Base-by-base conservation (phyloP, 2,329 filamentous ascomycete genomes). In the Colletotrichum horii region DNA sequence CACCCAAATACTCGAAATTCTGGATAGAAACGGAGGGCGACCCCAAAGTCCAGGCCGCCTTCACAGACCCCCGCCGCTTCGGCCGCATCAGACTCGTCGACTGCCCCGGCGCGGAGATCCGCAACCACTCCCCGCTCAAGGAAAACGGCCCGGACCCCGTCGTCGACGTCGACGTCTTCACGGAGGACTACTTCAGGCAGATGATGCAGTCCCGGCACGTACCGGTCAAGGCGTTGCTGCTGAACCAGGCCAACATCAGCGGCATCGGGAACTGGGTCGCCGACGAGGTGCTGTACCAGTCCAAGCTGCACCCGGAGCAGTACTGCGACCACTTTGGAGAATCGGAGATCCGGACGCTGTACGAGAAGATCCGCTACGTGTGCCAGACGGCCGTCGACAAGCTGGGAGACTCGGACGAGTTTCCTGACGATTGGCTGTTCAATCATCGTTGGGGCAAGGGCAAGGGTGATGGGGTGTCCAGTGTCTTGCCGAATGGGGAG, bases 211-310 rank as follows among this genome's bases (percentile, higher is more conserved):
- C 89, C 73, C 96, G 96, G 70, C 95, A 92, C 80, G 94, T 98
- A 1, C 96, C 96, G 0, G 91, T 98, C 78, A 98, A 98, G 83
- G 95, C 96, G 0, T 88, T 98, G 24, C 87, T 99, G 15, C 89
- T 98, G 5, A 95, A 98, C 82, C 97, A 99, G 84, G 90, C 92
- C 22, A 94, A 94, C 82, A 94, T 98, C 76, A 97, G 94, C 80
- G 97, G 97, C 9, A 95, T 99, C 77, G 97, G 97, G 0, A 98
- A 98, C 82, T 99, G 96, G 96, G 96, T 99, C 70, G 96, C 94
- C 1, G 97, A 99, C 82, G 97, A 99, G 83, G 93, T 98, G 8
- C 87, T 99, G 67, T 99, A 96, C 81, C 93, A 98, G 79, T 94
- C 97, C 7, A 92, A 91, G 66, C 90, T 98, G 19, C 96, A 99